These are phyloP conservation scores for Lotus japonicus DNA, from an alignment of 306 rosid species.

Conservation along the genomic window DNA sequence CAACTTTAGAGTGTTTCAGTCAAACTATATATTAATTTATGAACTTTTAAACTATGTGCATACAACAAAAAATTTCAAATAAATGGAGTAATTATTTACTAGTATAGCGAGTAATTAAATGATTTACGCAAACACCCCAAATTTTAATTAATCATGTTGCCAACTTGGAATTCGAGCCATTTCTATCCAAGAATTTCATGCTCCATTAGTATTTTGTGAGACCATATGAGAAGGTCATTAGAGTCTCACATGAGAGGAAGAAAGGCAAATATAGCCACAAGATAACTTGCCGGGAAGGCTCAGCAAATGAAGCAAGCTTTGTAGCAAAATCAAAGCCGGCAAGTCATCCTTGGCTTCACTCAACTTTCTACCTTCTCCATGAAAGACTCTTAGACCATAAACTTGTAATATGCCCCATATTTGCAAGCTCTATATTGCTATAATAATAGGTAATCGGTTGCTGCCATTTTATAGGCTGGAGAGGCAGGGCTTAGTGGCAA, in stretches of 20 bases:
- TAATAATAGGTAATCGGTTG: background rate
- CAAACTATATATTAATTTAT: too few relatives aligned
- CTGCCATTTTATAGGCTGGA: slow-evolving; percentile 21
- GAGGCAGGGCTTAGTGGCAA: background rate
- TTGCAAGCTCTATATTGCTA: background rate
- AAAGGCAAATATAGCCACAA: slow-evolving; percentile 31
- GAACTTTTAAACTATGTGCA: too few relatives aligned
- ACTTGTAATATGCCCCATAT: background rate
- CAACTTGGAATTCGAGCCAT: too few relatives aligned
- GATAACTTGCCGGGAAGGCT: slow-evolving; percentile 20
- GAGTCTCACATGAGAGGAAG: slow-evolving; percentile 24
- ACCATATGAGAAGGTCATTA: background rate
- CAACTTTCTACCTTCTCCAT: slow-evolving; percentile 34
- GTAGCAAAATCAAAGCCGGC: slow-evolving; percentile 10
- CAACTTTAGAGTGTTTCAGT: too few relatives aligned
- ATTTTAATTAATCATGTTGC: too few relatives aligned
- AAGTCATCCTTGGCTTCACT: slow-evolving; percentile 46
- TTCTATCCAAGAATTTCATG: too few relatives aligned
- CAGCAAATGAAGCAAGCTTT: background rate
- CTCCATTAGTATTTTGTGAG: too few relatives aligned
- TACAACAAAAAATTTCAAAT: too few relatives aligned
- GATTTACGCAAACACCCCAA: too few relatives aligned
- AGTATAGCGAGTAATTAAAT: too few relatives aligned
- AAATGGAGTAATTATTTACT: too few relatives aligned
- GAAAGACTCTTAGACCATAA: slow-evolving; percentile 26